Conservation (phyloP, 805 yeast genomes). For the Candida sithepensis region DNA sequence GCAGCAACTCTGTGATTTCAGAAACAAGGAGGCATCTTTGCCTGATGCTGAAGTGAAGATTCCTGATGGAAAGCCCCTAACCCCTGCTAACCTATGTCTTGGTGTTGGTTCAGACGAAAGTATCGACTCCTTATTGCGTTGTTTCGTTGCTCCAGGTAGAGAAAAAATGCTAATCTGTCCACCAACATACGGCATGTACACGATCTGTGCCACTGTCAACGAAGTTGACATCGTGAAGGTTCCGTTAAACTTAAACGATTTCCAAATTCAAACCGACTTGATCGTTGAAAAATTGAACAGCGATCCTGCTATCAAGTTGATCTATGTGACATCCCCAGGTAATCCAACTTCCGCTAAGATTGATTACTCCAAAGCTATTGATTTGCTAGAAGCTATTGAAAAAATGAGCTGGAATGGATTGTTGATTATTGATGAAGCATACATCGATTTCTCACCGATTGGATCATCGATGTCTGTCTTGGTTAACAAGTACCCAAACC, state of each 20-base stretch:
- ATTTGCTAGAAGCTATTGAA: constrained; percentile 37
- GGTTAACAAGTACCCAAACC: constrained; percentile 76
- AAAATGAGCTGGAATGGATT: constrained; percentile 64
- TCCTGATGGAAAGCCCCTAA: constrained; percentile 12
- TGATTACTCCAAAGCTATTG: constrained; percentile 43
- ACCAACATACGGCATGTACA: constrained; percentile 97
- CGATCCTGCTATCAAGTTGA: constrained; percentile 66
- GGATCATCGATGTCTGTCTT: constrained; percentile 73
- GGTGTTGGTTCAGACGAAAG: constrained; percentile 99
- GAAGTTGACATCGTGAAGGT: constrained; percentile 77
- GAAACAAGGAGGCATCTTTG: constrained; percentile 49
- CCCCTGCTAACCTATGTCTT: constrained; percentile 70
- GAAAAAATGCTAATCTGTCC: constrained; percentile 86
- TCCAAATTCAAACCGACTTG: constrained; percentile 56
- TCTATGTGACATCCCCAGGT: constrained; percentile 92
- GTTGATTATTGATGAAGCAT: constrained; percentile 91
- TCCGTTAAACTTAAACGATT: constrained; percentile 64
- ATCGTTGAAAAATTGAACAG: constrained; percentile 47
- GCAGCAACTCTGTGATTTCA: constrained; percentile 61
- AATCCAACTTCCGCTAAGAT: constrained; percentile 85
- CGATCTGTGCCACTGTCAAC: constrained; percentile 85
- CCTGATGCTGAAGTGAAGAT: constrained; percentile 22
- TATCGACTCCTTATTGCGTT: constrained; percentile 83
- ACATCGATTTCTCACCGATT: constrained; percentile 73
- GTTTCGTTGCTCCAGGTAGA: constrained; percentile 75